Conservation (phyloP, 1,139 yeast genomes). For the Zygoascus sp. region DNA sequence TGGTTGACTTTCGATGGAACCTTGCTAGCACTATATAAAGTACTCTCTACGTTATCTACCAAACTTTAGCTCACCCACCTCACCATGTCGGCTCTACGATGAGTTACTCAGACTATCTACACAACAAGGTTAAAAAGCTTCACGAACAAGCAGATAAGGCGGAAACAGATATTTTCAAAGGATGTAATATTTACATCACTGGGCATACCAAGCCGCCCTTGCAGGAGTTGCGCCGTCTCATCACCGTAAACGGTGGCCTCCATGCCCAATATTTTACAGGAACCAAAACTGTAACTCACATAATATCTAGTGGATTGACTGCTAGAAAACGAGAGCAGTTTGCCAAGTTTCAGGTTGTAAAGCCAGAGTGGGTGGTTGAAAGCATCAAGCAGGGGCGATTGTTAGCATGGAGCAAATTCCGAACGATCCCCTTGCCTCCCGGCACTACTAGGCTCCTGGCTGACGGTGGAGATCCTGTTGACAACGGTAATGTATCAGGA, state of each 20-base stretch:
- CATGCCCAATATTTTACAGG: slow-evolving; percentile 64
- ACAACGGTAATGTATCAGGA: too few relatives aligned
- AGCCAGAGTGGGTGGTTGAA: slow-evolving; percentile 77
- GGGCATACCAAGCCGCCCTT: slow-evolving; percentile 83
- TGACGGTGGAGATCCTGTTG: too few relatives aligned
- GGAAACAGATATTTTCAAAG: slow-evolving; percentile 47
- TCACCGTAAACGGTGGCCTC: slow-evolving; percentile 75
- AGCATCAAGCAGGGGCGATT: slow-evolving; percentile 47
- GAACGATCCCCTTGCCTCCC: slow-evolving; percentile 38
- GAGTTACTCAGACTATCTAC: slow-evolving; percentile 60
- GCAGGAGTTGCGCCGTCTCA: slow-evolving; percentile 61
- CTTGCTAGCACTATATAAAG: not conserved
- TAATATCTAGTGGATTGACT: slow-evolving; percentile 73
- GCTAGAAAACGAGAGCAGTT: slow-evolving; percentile 68
- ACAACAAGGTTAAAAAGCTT: slow-evolving; percentile 62
- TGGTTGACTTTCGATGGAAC: not conserved
- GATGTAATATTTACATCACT: slow-evolving; percentile 68
- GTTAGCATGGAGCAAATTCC: slow-evolving; percentile 65
- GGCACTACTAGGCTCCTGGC: not conserved
- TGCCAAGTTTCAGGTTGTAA: slow-evolving; percentile 66
- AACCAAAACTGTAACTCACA: slow-evolving; percentile 76
- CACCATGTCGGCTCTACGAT: not conserved
- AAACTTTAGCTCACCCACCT: not conserved
- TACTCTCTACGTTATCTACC: not conserved
- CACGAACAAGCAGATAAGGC: slow-evolving; percentile 51